Percentiles rank a stretch among this genome's conserved stretches.
Conservation (phyloP, 148 eudicot genomes). For the Salicornia ramosissima region DNA sequence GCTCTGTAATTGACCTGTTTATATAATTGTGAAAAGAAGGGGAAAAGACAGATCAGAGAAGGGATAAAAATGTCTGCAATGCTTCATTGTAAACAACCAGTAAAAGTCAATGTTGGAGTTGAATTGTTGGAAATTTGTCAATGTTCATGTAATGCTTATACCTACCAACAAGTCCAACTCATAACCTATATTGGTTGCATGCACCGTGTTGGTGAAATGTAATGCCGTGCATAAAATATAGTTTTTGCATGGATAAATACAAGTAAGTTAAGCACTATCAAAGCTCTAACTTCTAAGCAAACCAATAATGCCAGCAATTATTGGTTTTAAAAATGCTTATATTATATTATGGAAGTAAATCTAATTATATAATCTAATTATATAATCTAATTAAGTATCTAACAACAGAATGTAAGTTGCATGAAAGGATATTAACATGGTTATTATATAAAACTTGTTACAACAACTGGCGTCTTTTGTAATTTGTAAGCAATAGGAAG, state of each 20-base stretch:
- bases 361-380: too few relatives aligned
- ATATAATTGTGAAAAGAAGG: background rate
- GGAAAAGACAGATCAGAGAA: too few relatives aligned
- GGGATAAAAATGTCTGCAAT: background rate
- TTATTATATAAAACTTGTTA: background rate
- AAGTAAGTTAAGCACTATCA: background rate
- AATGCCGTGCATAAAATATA: background rate
- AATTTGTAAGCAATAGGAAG: too few relatives aligned
- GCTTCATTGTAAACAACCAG: background rate
- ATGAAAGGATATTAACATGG: background rate
- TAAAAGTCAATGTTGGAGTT: slow-evolving; percentile 4
- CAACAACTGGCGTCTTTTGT: background rate
- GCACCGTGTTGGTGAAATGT: slow-evolving; percentile 4
- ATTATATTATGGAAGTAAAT: too few relatives aligned
- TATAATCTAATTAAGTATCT: too few relatives aligned
- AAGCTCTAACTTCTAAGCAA: background rate
- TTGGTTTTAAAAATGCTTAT: background rate
- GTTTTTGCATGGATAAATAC: background rate
- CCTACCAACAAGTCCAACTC: slow-evolving; percentile 9
- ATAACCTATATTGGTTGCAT: slow-evolving; percentile 5
- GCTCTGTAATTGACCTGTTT: background rate
- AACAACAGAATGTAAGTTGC: background rate
- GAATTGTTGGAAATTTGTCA: slow-evolving; percentile 3
- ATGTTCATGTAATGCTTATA: slow-evolving; percentile 12
- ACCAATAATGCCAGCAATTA: background rate